Conservation (phyloP, 139 green algal genomes). For the Trebouxia sp. region DNA sequence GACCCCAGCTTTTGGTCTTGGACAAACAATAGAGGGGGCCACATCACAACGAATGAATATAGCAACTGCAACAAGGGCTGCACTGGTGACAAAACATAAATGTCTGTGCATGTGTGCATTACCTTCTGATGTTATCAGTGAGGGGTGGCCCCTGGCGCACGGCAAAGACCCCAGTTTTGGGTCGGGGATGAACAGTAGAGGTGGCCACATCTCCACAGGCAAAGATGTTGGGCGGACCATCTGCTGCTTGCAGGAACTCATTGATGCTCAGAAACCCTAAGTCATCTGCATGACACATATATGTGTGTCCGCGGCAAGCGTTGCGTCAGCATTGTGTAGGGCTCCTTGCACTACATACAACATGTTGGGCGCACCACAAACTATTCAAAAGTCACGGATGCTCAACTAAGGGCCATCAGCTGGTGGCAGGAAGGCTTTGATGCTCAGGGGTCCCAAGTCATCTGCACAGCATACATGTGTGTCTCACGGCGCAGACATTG, state of each 20-base stretch:
- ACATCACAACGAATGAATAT: constrained; percentile 83
- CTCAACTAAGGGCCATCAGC: too few relatives aligned
- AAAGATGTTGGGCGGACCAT: constrained; percentile 80
- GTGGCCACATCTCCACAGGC: constrained; percentile 87
- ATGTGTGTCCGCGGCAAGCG: background rate
- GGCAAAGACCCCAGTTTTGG: constrained; percentile 97
- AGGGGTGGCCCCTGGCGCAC: constrained; percentile 85
- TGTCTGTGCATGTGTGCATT: background rate
- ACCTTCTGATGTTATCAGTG: constrained; percentile 80
- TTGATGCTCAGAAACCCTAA: constrained; percentile 86
- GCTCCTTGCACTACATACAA: too few relatives aligned
- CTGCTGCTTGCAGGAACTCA: constrained; percentile 60
- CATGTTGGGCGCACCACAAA: too few relatives aligned
- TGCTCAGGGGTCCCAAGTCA: too few relatives aligned
- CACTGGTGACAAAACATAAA: background rate
- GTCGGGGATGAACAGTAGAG: constrained; percentile 72
- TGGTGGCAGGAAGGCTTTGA: too few relatives aligned
- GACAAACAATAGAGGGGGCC: constrained; percentile 65
- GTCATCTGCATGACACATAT: constrained; percentile 38
- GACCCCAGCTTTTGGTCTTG: constrained; percentile 96
- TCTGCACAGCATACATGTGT: too few relatives aligned
- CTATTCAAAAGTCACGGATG: too few relatives aligned
- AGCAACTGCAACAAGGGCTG: too few relatives aligned
- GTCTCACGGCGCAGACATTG: too few relatives aligned
- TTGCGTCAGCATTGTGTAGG: background rate